Evolutionary conservation across 1,139 yeast species (phyloP), one percentile per base, ranked within the genome.

Genomic region (Pichia sp.): DNA sequence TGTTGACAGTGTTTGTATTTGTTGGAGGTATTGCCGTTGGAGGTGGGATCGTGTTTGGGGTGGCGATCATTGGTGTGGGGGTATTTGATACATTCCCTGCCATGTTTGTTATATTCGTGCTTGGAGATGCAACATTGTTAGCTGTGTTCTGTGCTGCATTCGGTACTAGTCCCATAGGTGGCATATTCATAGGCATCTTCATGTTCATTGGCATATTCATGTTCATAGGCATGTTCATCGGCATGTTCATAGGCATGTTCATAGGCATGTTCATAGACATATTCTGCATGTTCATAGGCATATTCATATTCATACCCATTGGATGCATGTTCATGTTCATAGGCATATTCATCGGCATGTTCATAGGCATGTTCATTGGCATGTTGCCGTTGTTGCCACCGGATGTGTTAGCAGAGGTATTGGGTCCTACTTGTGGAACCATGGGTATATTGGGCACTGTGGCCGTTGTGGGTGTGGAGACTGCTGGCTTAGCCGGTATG

Each of bases 301-400:
- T 22, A n/a, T 24, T 34, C 30, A 42, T 36, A 27, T 34, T 34
- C 39, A 41, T 28, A 28, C 14, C 27, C 27, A 24, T 24, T 24
- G 27, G 9, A 24, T 49, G 39, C 24, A 48, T 42, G n/a, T 30
- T 39, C 34, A 38, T 38, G 11, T 36, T 36, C 46, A 46, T 44
- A 27, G 27, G 34, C 40, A 37, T 37, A 4, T 42, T 39, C 22
- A 44, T 37, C n/a, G 17, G 19, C 34, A 34, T 17, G 15, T 34
- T 24, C 31, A 28, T 28, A 8, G 14, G 14, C 31, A 28, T 41
- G 20, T 9, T 17, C 33, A 33, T 24, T 8, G 39, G 39, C 34
- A 34, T 28, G 27, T 17, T 28, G 32, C 7, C 20, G 24, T 22
- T 41, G 18, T 17, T 41, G 7, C 7, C 27, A 24, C 27, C 27